Percentiles rank a stretch among this genome's conserved stretches.
Evolutionary conservation across 2,329 filamentous ascomycete genomes (phyloP).

Genomic region (Venturia carpophila): DNA sequence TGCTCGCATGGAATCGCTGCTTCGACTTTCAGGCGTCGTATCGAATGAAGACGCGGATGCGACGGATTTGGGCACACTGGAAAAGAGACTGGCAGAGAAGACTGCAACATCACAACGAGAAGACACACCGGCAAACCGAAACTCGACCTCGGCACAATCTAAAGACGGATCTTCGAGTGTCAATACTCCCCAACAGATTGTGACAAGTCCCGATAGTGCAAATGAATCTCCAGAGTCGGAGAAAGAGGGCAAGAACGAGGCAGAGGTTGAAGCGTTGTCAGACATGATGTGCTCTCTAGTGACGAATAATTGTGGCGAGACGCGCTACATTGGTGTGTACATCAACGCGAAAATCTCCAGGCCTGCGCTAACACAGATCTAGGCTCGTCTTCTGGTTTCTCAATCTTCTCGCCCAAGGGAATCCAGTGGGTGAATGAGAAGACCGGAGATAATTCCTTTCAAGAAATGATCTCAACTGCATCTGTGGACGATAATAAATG

Average conservation of each 20-base stretch:
- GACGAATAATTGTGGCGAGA: conserved; percentile 90
- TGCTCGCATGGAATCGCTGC: conserved; percentile 87
- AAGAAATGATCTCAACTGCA: conserved; percentile 83
- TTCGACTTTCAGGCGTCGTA: conserved; percentile 78
- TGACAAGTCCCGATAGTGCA: neutral
- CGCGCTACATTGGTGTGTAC: conserved; percentile 77
- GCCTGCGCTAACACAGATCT: conserved; percentile 23
- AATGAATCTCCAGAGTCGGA: conserved; percentile 40
- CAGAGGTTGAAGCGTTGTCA: conserved; percentile 75
- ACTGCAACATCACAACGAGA: conserved; percentile 23
- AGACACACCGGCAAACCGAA: conserved; percentile 17
- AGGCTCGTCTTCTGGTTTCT: conserved; percentile 96
- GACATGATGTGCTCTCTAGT: conserved; percentile 99
- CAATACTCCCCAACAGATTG: conserved; percentile 3
- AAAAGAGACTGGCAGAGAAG: conserved; percentile 60
- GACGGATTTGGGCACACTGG: conserved; percentile 80
- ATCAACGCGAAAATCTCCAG: conserved; percentile 3
- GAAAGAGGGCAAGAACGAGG: conserved; percentile 45
- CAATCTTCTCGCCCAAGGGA: conserved; percentile 95
- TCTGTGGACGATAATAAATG: conserved; percentile 90
- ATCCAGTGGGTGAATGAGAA: conserved; percentile 98
- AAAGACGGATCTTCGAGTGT: neutral
- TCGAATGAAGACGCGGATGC: conserved; percentile 77
- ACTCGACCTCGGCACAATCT: conserved; percentile 1
- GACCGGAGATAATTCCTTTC: conserved; percentile 91